phyloP scores from a whole-genome alignment of 352 stramenopile genomes.

The Phytophthora vignae region DNA sequence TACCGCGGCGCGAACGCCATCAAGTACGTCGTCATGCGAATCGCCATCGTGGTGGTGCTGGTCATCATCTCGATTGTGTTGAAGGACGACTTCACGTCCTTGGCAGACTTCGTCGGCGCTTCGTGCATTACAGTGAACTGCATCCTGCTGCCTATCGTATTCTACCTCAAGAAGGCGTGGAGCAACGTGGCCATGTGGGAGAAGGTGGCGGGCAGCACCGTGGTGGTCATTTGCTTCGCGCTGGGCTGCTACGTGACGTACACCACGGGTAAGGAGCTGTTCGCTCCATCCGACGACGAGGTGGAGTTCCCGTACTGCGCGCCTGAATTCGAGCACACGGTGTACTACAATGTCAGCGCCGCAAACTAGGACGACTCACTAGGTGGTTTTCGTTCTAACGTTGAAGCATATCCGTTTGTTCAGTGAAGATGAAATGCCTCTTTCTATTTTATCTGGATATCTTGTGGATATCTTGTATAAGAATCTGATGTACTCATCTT shows the following conservation, averaged over 20 bases:
- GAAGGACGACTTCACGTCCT: constrained; percentile 44
- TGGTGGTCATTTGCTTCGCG: constrained; percentile 23
- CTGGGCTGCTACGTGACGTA: constrained; percentile 47
- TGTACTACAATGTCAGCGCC: constrained; percentile 41
- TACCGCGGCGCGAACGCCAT: constrained; percentile 37
- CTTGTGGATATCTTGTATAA: too few species aligned
- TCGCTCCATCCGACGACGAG: constrained; percentile 17
- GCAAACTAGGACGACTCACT: background rate
- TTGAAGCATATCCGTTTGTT: too few species aligned
- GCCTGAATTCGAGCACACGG: constrained; percentile 29
- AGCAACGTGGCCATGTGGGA: constrained; percentile 24
- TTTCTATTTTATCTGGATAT: too few species aligned
- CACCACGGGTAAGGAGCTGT: constrained; percentile 34
- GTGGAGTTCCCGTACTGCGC: constrained; percentile 19
- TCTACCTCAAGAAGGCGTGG: constrained; percentile 35
- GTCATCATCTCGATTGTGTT: constrained; percentile 41
- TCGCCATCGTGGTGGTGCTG: constrained; percentile 38
- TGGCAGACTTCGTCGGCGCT: constrained; percentile 46
- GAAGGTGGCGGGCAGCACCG: constrained; percentile 15
- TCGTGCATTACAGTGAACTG: constrained; percentile 46
- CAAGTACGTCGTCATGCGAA: constrained; percentile 40
- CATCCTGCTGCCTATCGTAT: constrained; percentile 28
- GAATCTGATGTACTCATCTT: too few species aligned
- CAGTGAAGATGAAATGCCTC: too few species aligned
- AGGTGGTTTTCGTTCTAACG: background rate